These are phyloP conservation scores for Tetraselmis striata DNA, from an alignment of 139 green algal species.

Conservation along the genomic window DNA sequence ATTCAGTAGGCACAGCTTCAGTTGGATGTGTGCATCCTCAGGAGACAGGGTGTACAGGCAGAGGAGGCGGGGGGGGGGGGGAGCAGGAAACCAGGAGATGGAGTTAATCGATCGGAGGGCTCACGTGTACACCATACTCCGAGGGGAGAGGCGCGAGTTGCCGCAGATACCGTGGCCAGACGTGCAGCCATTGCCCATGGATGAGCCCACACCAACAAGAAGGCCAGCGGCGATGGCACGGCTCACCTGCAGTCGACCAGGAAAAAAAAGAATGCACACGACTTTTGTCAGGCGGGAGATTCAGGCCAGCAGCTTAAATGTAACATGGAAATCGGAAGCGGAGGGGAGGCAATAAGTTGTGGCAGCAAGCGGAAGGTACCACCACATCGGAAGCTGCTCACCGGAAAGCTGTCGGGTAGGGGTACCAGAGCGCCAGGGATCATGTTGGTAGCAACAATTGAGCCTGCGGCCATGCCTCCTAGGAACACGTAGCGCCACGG, in stretches of 20 bases:
- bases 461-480: background rate
- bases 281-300: too few species aligned
- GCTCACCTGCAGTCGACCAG: too few species aligned
- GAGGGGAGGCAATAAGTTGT: too few species aligned
- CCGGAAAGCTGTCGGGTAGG: background rate
- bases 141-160: constrained; percentile 37
- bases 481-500: background rate
- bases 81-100: background rate
- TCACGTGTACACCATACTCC: constrained; percentile 47
- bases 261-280: too few species aligned
- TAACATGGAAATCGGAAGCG: too few species aligned
- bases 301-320: too few species aligned
- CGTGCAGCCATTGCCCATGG: constrained; percentile 74
- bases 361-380: too few species aligned
- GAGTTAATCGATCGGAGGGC: background rate
- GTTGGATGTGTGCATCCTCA: too few species aligned
- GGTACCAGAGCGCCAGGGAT: background rate
- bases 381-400: too few species aligned
- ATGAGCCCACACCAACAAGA: constrained; percentile 56
- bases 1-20: constrained; percentile 15
- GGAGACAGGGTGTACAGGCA: background rate
- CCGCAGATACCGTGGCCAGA: constrained; percentile 69
- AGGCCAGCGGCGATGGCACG: constrained; percentile 26
- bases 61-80: too few species aligned
- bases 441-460: background rate